Percentiles rank a stretch among this genome's conserved stretches.
These are phyloP conservation scores for Saccharomyces hybrid DNA, from an alignment of 1,139 yeast genomes.

Conservation along the genomic window DNA sequence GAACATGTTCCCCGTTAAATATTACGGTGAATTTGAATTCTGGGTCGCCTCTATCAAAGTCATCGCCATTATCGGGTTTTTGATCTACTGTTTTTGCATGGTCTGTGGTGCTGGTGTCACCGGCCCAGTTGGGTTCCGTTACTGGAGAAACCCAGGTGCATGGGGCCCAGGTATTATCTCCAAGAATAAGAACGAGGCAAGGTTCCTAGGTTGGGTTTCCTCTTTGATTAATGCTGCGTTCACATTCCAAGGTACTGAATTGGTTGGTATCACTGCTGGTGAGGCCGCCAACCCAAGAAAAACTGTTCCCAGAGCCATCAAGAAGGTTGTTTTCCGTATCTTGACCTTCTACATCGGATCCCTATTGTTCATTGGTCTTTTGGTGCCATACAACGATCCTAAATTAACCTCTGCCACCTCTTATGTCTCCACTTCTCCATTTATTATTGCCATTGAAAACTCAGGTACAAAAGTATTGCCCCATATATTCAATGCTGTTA, in stretches of 20 bases:
- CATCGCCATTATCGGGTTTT: slow-evolving; percentile 63
- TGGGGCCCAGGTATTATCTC: slow-evolving; percentile 48
- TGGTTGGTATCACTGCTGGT: slow-evolving; percentile 68
- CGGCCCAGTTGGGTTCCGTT: slow-evolving; percentile 70
- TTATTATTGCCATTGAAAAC: slow-evolving; percentile 55
- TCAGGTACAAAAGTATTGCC: slow-evolving; percentile 70
- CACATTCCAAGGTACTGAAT: slow-evolving; percentile 73
- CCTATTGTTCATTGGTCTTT: slow-evolving; percentile 61
- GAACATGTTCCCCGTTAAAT: slow-evolving; percentile 55
- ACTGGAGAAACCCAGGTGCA: slow-evolving; percentile 62
- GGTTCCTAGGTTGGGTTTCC: slow-evolving; percentile 55
- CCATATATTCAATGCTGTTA: slow-evolving; percentile 69
- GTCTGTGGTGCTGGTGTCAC: slow-evolving; percentile 65
- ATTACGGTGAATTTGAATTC: slow-evolving; percentile 62
- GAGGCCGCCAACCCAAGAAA: slow-evolving; percentile 73
- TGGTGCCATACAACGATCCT: slow-evolving; percentile 63
- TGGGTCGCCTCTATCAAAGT: slow-evolving; percentile 64
- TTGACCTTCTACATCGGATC: slow-evolving; percentile 62
- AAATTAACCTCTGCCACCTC: slow-evolving; percentile 25
- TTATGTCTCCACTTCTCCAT: slow-evolving; percentile 68
- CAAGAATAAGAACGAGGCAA: slow-evolving; percentile 38
- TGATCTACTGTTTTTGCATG: slow-evolving; percentile 58
- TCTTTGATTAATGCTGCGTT: slow-evolving; percentile 67
- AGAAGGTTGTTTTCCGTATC: slow-evolving; percentile 71
- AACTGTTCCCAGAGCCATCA: slow-evolving; percentile 72